Base-by-base conservation (phyloP, 1,284 basidiomycete genomes). In the Pyrrhoderma noxium region DNA sequence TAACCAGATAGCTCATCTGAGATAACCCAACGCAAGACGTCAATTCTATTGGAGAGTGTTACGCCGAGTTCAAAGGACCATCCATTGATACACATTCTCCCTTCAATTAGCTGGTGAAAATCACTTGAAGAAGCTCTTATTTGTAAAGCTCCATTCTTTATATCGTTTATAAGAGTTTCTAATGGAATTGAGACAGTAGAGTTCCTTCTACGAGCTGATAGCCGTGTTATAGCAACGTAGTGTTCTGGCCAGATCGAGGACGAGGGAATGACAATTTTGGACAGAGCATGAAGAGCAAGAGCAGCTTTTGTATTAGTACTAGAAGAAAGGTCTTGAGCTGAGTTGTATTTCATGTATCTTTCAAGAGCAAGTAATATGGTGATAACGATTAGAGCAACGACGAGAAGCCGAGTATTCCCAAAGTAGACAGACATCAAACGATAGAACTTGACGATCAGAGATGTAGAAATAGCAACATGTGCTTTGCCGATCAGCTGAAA, bases 201-300 rank as follows among this genome's bases (percentile, higher is more conserved):
- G 11, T 21, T 52, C 23, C n/a, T 36, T 45, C 11, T 14, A 19
- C 36, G 21, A 36, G 42, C 44, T 8, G 44, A 36, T 11, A 19
- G 38, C 34, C 38, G 41, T 9, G 40, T 31, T 13, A 51, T 37
- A 27, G 40, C 16, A 18, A 50, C 14, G 41, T 54, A 55, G 18
- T 39, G 25, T 21, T 43, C 34, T 14, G 49, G 45, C 53, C 53
- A 55, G 34, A 45, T 41, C 14, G 53, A 55, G 19, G 36, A 49
- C 7, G 49, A 51, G 8, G 49, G 53, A 3, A 47, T 51, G 39
- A 55, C 21, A 34, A 52, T 19, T 38, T 47, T 55, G 22, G 53
- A 41, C 38, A 55, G 19, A 18, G 47, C 47, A 19, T 40, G 46
- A 21, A 48, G 35, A n/a, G 46, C 40, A 27, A 41, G 34, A 39